phyloP scores from a whole-genome alignment of 2,329 filamentous ascomycete genomes.

The Penicillium palitans region DNA sequence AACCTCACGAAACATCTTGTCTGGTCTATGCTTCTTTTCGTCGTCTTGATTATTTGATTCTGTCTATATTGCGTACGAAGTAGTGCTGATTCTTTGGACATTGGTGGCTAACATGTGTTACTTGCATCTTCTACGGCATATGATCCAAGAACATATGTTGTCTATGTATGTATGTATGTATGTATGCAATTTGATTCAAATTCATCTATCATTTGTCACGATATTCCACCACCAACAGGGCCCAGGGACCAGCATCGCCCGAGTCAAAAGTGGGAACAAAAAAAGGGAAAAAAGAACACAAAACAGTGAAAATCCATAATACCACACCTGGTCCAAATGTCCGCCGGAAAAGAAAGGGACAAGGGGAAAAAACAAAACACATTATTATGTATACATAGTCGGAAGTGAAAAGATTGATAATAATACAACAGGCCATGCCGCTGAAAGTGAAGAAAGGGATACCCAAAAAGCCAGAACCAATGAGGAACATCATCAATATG shows the following conservation, averaged over 20 bases:
- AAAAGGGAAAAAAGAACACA: neutral
- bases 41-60: neutral
- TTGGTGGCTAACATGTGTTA: neutral
- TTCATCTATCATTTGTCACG: slow-evolving; percentile 7
- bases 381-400: slow-evolving; percentile 25
- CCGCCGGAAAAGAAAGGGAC: neutral
- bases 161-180: neutral
- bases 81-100: neutral
- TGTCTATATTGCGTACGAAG: neutral
- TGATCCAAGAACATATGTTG: neutral
- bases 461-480: slow-evolving; percentile 9
- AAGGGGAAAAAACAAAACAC: neutral
- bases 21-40: neutral
- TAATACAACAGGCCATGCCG: slow-evolving; percentile 22
- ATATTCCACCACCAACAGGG: neutral
- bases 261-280: neutral
- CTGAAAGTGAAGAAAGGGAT: slow-evolving; percentile 13
- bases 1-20: slow-evolving; percentile 6
- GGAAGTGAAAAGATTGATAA: slow-evolving; percentile 13
- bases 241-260: neutral
- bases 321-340: neutral
- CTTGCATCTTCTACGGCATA: neutral
- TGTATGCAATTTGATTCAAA: slow-evolving; percentile 4
- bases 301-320: neutral
- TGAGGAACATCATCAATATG: neutral